Conservation (phyloP, 192 early-diverging fungal genomes). For the Tieghemiomyces parasiticus region DNA sequence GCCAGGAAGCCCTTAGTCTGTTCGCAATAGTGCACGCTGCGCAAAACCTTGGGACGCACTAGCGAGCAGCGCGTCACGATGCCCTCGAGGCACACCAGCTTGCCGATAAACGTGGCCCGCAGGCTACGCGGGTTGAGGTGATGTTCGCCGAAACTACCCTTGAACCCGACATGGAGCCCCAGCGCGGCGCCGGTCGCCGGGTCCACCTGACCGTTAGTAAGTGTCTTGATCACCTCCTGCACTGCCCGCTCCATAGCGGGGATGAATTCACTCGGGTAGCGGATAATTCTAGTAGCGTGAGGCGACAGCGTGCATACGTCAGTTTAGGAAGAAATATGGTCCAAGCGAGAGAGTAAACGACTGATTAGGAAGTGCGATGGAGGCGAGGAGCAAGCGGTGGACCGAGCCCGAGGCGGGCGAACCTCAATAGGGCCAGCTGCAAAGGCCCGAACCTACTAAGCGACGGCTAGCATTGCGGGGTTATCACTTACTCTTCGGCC, state of each 20-base stretch:
- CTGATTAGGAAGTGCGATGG: too few species aligned
- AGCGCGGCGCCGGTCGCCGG: slow-evolving; percentile 17
- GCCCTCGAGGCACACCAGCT: slow-evolving; percentile 85
- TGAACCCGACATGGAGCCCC: slow-evolving; percentile 63
- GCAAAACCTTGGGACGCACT: slow-evolving; percentile 86
- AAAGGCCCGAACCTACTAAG: too few species aligned
- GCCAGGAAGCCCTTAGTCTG: slow-evolving; percentile 62
- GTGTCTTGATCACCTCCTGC: slow-evolving; percentile 36
- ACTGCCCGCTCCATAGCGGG: slow-evolving; percentile 51
- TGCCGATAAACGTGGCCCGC: slow-evolving; percentile 62
- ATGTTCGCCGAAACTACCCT: slow-evolving; percentile 83
- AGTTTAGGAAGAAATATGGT: not conserved
- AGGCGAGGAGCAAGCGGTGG: too few species aligned
- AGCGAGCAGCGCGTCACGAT: slow-evolving; percentile 97
- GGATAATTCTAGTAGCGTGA: slow-evolving; percentile 10
- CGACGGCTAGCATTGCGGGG: too few species aligned
- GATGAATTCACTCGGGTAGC: slow-evolving; percentile 35
- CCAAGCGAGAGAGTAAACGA: too few species aligned
- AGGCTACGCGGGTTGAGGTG: slow-evolving; percentile 78
- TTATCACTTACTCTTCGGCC: slow-evolving; percentile 38
- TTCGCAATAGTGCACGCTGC: slow-evolving; percentile 86
- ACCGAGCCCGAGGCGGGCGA: too few species aligned
- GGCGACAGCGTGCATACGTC: not conserved
- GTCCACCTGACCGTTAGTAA: slow-evolving; percentile 16
- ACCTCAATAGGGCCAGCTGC: too few species aligned